Evolutionary conservation across 176 grass and related monocot species (phyloP), one percentile per base, ranked within the genome.

Genomic region (Saccharum officinarum): DNA sequence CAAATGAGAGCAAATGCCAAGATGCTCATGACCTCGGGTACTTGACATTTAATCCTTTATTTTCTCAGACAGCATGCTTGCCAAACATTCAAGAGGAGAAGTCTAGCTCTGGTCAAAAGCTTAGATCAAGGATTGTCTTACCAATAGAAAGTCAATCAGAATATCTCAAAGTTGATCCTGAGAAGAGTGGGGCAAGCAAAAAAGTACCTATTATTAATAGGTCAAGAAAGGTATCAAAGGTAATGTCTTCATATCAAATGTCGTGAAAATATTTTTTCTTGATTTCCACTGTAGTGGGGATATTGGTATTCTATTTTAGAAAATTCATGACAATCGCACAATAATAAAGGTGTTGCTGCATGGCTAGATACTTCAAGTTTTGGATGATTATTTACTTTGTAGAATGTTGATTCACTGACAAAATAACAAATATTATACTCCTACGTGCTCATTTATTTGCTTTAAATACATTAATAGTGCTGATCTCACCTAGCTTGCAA

Each of bases 21-120:
- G 83, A 83, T 8, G 31, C 74, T 69, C 72, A 74, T 28, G 83
- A 31, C 7, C 26, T 83, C 5, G 79, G 77, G 33, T 86, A 89
- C 49, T 86, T 89, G 79, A 92, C 86, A 78, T 86, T 78, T n/a
- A 88, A 92, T 75, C 86, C 83, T 38, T 55, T 92, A 75, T 89
- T 86, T 75, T 86, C 79, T 26, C 69, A 77, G 57, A 54, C 61
- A 86, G 37, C 59, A 86, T 26, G 18, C 18, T 63, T 62, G 25
- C 60, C 86, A 83, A 67, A 17, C 55, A 50, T 79, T 86, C 82
- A 75, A 61, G 67, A 57, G 47, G 86, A 88, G 61, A 78, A 73
- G 14, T 69, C 79, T 86, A 69, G 31, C 52, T 69, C 61, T 83
- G 30, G 37, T 89, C 79, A 86, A 79, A 70, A 79, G 18, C 68